These are phyloP conservation scores for Didymella arachidicola DNA, from an alignment of 2,329 filamentous ascomycete genomes.

Conservation along the genomic window DNA sequence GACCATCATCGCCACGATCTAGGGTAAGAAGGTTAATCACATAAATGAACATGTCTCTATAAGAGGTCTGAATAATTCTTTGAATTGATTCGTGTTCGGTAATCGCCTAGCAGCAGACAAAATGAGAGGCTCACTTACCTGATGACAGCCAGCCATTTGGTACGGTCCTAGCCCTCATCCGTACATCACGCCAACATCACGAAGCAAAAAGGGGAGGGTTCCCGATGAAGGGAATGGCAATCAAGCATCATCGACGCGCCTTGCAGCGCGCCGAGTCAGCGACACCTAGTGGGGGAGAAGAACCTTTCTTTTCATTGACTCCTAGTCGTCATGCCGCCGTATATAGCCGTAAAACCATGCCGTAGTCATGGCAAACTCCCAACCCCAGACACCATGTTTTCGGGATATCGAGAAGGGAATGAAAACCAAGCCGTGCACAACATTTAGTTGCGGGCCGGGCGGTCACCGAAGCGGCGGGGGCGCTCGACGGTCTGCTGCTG, in stretches of 20 bases:
- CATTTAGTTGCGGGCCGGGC: slow-evolving; percentile 52
- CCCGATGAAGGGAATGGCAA: slow-evolving; percentile 68
- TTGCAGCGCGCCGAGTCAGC: slow-evolving; percentile 71
- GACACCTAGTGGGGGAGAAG: slow-evolving; percentile 75
- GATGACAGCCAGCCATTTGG: slow-evolving; percentile 22
- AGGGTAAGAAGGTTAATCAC: too few species aligned
- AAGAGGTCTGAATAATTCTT: not conserved
- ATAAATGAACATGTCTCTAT: not conserved
- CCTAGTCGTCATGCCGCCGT: slow-evolving; percentile 76
- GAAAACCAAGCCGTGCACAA: slow-evolving; percentile 58
- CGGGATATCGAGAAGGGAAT: slow-evolving; percentile 44
- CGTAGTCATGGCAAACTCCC: slow-evolving; percentile 94
- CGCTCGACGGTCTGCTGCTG: slow-evolving; percentile 89
- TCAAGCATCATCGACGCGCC: slow-evolving; percentile 78
- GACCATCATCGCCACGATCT: too few species aligned
- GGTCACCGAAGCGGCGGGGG: slow-evolving; percentile 79
- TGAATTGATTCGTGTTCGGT: not conserved
- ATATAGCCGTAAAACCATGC: slow-evolving; percentile 76
- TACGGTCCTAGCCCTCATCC: slow-evolving; percentile 23
- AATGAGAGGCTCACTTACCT: slow-evolving; percentile 17
- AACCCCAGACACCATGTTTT: slow-evolving; percentile 79
- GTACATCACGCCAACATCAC: slow-evolving; percentile 21
- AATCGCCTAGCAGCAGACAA: not conserved
- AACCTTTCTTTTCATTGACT: slow-evolving; percentile 53
- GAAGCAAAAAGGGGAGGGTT: slow-evolving; percentile 14